phyloP scores from a whole-genome alignment of 306 rosid species.

The Parietaria judaica region DNA sequence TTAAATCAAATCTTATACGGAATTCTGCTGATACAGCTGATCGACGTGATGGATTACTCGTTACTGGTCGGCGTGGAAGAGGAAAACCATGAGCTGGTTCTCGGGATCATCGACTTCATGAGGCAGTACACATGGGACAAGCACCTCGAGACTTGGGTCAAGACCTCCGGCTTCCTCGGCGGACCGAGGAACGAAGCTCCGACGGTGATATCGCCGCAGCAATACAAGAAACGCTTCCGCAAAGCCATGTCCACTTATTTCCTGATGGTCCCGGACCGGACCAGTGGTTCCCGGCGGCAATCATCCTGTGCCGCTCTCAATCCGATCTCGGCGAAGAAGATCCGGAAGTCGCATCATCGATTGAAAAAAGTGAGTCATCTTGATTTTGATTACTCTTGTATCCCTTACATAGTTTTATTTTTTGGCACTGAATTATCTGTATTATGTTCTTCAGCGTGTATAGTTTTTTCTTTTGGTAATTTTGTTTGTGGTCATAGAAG shows the following conservation, averaged over 20 bases:
- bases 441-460: not conserved
- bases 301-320: slow-evolving; percentile 44
- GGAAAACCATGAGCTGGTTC: slow-evolving; percentile 68
- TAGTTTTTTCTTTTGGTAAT: not conserved
- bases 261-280: slow-evolving; percentile 84
- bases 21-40: slow-evolving; percentile 36
- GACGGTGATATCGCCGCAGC: slow-evolving; percentile 83
- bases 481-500: not conserved
- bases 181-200: slow-evolving; percentile 63
- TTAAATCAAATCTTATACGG: not conserved
- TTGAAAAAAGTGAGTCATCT: not conserved
- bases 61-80: slow-evolving; percentile 79
- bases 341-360: slow-evolving; percentile 25
- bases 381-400: slow-evolving; percentile 15
- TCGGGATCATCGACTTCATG: slow-evolving; percentile 84
- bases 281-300: slow-evolving; percentile 54
- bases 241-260: slow-evolving; percentile 83
- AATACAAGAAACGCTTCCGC: slow-evolving; percentile 79
- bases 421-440: not conserved
- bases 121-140: slow-evolving; percentile 93
- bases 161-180: slow-evolving; percentile 75
- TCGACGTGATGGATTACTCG: slow-evolving; percentile 86
- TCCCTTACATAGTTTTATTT: not conserved
- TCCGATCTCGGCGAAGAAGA: slow-evolving; percentile 50
- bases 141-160: slow-evolving; percentile 94